Percentiles rank a stretch among this genome's conserved stretches.
Conservation (phyloP, 2,329 filamentous ascomycete species). For the Ophiocordyceps camponoti-floridani region DNA sequence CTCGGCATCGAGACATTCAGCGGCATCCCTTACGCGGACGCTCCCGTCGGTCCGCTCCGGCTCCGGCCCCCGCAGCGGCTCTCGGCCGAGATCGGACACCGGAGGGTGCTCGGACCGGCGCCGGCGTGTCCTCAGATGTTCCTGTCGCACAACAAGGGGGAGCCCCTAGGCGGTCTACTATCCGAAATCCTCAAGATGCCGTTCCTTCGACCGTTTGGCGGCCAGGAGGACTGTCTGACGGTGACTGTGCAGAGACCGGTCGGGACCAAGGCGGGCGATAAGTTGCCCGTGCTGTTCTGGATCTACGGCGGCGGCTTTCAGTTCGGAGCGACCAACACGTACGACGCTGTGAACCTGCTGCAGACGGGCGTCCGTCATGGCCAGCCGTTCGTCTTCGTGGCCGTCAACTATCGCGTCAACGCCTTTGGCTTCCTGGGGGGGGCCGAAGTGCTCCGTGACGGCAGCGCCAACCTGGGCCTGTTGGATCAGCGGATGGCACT, state of each 20-base stretch:
- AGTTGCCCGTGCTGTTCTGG: slow-evolving; percentile 52
- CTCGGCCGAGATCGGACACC: slow-evolving; percentile 35
- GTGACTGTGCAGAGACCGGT: slow-evolving; percentile 41
- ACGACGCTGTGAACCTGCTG: slow-evolving; percentile 31
- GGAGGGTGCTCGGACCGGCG: slow-evolving; percentile 39
- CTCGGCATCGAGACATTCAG: slow-evolving; percentile 36
- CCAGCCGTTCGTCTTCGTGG: slow-evolving; percentile 51
- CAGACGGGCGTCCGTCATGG: slow-evolving; percentile 20
- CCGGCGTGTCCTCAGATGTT: slow-evolving; percentile 57
- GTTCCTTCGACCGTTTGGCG: slow-evolving; percentile 34
- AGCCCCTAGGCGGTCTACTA: slow-evolving; percentile 24
- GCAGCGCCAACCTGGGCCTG: slow-evolving; percentile 51
- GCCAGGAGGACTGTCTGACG: slow-evolving; percentile 47
- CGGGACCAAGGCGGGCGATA: slow-evolving; percentile 32
- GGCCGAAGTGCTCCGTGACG: slow-evolving; percentile 47
- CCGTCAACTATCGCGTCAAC: slow-evolving; percentile 60
- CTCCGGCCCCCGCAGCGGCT: slow-evolving; percentile 48
- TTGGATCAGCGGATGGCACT: slow-evolving; percentile 56
- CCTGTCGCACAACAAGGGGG: slow-evolving; percentile 28
- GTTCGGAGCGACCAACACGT: slow-evolving; percentile 30
- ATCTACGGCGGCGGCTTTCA: slow-evolving; percentile 53
- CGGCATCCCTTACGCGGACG: slow-evolving; percentile 45
- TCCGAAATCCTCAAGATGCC: slow-evolving; percentile 33
- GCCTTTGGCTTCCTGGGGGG: slow-evolving; percentile 61
- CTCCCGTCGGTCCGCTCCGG: slow-evolving; percentile 39